A percentile compares a stretch with the other conserved stretches of the same genome.
Evolutionary conservation across 1,139 yeast genomes (phyloP).

Genomic region (Debaryomyces fabryi): DNA sequence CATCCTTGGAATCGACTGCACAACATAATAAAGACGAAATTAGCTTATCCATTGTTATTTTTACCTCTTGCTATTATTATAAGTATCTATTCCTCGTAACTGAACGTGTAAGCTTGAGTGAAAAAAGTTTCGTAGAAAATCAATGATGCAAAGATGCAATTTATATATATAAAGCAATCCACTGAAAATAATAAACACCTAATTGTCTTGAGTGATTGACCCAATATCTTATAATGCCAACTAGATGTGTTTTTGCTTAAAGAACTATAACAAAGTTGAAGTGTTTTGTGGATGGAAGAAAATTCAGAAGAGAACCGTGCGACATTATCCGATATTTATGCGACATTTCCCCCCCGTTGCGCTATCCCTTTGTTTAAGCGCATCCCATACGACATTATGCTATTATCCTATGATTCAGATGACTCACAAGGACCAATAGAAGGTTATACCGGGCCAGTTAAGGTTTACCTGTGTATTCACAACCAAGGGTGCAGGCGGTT

Average conservation of each 20-base stretch:
- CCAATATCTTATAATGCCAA: neutral
- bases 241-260: neutral
- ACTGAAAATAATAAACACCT: neutral
- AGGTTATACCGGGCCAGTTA: neutral
- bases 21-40: slow-evolving; percentile 46
- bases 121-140: neutral
- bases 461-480: neutral
- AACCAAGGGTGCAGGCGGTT: neutral
- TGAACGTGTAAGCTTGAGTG: slow-evolving; percentile 5
- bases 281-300: slow-evolving; percentile 7
- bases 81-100: neutral
- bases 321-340: neutral
- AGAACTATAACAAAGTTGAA: neutral
- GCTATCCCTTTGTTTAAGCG: neutral
- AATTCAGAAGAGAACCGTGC: neutral
- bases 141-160: slow-evolving; percentile 5
- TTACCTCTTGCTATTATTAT: slow-evolving; percentile 2
- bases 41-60: slow-evolving; percentile 24
- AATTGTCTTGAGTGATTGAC: neutral
- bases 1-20: slow-evolving; percentile 41
- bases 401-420: neutral
- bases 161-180: neutral
- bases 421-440: neutral
- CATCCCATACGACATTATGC: neutral
- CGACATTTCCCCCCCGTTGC: slow-evolving; percentile 1